Evolutionary conservation across 1,284 basidiomycete genomes (phyloP).

Genomic region (Golubevia pallescens): DNA sequence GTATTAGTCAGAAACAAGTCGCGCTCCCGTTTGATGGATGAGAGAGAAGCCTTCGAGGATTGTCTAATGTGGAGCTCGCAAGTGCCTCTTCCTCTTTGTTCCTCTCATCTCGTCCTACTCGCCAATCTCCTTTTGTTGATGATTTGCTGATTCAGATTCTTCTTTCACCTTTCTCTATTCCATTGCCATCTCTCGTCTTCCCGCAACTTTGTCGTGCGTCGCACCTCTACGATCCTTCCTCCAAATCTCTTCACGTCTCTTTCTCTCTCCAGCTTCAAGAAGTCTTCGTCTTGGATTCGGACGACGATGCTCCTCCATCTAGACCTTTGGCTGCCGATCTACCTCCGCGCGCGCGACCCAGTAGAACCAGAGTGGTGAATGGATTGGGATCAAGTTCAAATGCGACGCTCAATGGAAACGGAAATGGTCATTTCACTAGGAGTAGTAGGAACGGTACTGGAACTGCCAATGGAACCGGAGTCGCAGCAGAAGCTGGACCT

Average conservation of each 20-base stretch:
- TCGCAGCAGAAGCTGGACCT: neutral
- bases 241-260: neutral
- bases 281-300: conserved; percentile 44
- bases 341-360: conserved; percentile 5
- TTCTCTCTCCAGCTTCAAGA: conserved; percentile 28
- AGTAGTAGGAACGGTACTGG: neutral
- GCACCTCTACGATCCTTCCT: neutral
- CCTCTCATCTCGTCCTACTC: neutral
- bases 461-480: neutral
- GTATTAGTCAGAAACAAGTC: too few relatives aligned
- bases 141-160: neutral
- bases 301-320: conserved; percentile 25
- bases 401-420: neutral
- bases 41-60: too few relatives aligned
- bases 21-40: too few relatives aligned
- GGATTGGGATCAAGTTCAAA: neutral
- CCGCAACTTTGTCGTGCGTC: neutral
- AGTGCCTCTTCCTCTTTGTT: too few relatives aligned
- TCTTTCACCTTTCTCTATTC: too few relatives aligned
- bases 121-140: too few relatives aligned
- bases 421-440: neutral
- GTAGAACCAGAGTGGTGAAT: neutral
- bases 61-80: too few relatives aligned
- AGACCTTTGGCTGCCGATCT: conserved; percentile 33
- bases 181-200: too few relatives aligned